Base-by-base conservation (phyloP, 2,329 filamentous ascomycete species). In the Tympanopsis confertula region DNA sequence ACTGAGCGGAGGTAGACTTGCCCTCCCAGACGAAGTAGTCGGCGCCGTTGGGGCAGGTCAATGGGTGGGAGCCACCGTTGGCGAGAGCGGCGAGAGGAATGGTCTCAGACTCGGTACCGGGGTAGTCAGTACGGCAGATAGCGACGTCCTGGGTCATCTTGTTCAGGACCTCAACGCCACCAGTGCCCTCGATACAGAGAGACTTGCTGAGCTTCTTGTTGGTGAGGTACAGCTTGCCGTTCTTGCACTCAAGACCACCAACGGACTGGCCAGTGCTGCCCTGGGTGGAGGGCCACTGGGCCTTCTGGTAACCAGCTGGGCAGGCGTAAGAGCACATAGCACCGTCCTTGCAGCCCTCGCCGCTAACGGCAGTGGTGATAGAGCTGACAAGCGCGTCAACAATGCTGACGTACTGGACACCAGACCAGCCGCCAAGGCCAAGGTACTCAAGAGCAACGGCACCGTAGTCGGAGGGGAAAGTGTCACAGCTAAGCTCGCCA, bases 121-220 rank as follows among this genome's bases (percentile, higher is more conserved):
- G 77, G 55, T 82, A 82, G 51, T 81, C 77, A 39, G 77, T 82
- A 51, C 76, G 74, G 62, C 77, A 82, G 43, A 81, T 65, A 14
- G 77, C 66, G 28, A 75, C 71, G 19, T 65, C 51, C 20, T 65
- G 43, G 33, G 55, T 51, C 12, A 81, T 54, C 19, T 66, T 67
- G 62, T 80, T 82, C 51, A 71, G 53, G 14, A 78, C 67, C 40
- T 64, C 55, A n/a, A 26, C 22, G 22, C 22, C 22, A n/a, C 22
- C 22, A n/a, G 22, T n/a, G 22, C 22, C 22, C 7, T 7, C 7
- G 7, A 10, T n/a, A n/a, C 22, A 26, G 22, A 26, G 22, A 7
- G 22, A 10, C 22, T 7, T 7, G 7, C 7, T n/a, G 22, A 7
- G 7, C 22, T 26, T 7, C 22, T n/a, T 7, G 22, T n/a, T 26